A percentile compares a stretch with the other conserved stretches of the same genome.
Evolutionary conservation across 257 asterid species (phyloP).

Genomic region (Lithospermum erythrorhizon): DNA sequence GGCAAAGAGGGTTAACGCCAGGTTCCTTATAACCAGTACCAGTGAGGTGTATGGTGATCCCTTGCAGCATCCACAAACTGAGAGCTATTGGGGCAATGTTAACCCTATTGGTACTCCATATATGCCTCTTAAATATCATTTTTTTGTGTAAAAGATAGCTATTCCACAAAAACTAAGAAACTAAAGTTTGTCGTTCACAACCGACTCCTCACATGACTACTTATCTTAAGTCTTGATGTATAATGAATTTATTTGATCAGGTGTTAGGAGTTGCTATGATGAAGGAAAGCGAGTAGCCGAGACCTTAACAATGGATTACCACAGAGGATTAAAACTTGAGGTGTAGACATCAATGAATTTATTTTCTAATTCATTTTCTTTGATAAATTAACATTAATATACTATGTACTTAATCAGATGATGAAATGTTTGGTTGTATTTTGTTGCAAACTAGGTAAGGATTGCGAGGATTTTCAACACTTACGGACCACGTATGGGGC

Average conservation of each 20-base stretch:
- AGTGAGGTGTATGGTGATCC: constrained; percentile 94
- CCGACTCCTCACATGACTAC: background rate
- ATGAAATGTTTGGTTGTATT: background rate
- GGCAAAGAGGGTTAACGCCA: constrained; percentile 81
- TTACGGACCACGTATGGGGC: constrained; percentile 91
- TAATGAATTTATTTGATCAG: constrained; percentile 23
- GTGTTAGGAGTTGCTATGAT: constrained; percentile 87
- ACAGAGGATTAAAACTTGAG: constrained; percentile 78
- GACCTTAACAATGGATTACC: constrained; percentile 86
- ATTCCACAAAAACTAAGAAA: too few relatives aligned
- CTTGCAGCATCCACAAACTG: constrained; percentile 75
- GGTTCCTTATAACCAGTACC: constrained; percentile 80
- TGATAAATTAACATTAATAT: too few relatives aligned
- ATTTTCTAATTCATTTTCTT: too few relatives aligned
- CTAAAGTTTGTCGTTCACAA: background rate
- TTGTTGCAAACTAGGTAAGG: constrained; percentile 43
- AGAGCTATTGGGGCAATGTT: constrained; percentile 91
- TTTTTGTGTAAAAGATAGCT: too few relatives aligned
- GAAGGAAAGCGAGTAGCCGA: constrained; percentile 91
- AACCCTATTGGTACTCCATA: constrained; percentile 63
- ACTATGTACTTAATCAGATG: background rate
- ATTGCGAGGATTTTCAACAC: constrained; percentile 92
- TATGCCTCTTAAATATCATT: background rate
- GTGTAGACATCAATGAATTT: constrained; percentile 12
- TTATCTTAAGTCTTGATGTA: background rate